These are phyloP conservation scores for Phytophthora constricta DNA, from an alignment of 352 stramenopile genomes.

Conservation along the genomic window DNA sequence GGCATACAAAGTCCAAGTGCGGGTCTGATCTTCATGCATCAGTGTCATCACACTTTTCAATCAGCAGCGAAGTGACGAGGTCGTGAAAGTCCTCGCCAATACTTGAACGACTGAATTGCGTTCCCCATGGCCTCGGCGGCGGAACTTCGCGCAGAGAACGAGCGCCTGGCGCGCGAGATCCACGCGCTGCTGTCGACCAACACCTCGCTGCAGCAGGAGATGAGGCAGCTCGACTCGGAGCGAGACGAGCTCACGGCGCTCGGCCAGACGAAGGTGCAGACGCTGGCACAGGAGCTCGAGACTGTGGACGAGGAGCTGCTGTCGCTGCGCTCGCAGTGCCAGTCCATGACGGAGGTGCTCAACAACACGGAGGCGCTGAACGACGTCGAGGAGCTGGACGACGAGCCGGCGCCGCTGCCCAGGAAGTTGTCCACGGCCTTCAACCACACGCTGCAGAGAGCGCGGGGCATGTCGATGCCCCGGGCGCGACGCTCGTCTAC, in stretches of 20 bases:
- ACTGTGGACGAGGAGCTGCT: conserved; percentile 46
- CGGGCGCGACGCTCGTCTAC: conserved; percentile 34
- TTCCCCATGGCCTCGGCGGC: conserved; percentile 34
- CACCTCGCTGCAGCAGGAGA: conserved; percentile 68
- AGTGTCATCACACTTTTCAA: conserved; percentile 11
- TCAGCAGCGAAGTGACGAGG: too few species aligned
- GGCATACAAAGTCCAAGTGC: conserved; percentile 13
- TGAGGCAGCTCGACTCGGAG: conserved; percentile 53
- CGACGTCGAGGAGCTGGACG: conserved; percentile 27
- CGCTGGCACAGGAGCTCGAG: conserved; percentile 57
- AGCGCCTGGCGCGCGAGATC: conserved; percentile 62
- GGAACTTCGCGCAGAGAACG: conserved; percentile 65
- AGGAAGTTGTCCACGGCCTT: conserved; percentile 39
- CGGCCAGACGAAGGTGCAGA: conserved; percentile 48
- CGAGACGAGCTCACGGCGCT: conserved; percentile 50
- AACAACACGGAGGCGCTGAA: conserved; percentile 31
- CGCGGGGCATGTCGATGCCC: conserved; percentile 41
- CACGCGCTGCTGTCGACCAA: conserved; percentile 65
- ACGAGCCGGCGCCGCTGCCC: conserved; percentile 26
- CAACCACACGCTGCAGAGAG: conserved; percentile 38
- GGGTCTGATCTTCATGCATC: background rate
- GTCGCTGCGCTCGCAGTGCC: conserved; percentile 48
- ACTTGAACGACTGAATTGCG: too few species aligned
- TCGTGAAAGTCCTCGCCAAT: too few species aligned
- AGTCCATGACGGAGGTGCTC: conserved; percentile 49